These are phyloP conservation scores for Wickerhamiella vanderwaltii DNA, from an alignment of 805 yeast species.

Conservation along the genomic window DNA sequence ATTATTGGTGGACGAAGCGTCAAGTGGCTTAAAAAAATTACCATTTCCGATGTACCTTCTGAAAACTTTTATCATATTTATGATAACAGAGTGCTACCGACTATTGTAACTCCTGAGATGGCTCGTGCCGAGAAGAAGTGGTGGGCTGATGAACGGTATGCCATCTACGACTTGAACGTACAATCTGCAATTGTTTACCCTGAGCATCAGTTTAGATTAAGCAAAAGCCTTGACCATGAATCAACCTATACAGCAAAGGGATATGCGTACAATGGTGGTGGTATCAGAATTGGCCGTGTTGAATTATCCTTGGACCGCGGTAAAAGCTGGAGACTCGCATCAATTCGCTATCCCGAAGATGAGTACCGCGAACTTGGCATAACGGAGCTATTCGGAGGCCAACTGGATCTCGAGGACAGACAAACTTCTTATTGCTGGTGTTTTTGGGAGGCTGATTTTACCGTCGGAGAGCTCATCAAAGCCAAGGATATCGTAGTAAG, in stretches of 20 bases:
- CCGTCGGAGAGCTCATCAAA: conserved; percentile 16
- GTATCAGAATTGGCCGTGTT: conserved; percentile 27
- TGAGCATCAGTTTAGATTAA: conserved; percentile 23
- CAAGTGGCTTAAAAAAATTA: conserved; percentile 28
- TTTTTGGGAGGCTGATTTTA: conserved; percentile 26
- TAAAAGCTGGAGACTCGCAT: conserved; percentile 25
- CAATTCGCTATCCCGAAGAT: conserved; percentile 29
- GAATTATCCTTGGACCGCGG: conserved; percentile 29
- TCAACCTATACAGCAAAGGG: conserved; percentile 24
- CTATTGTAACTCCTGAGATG: conserved; percentile 29
- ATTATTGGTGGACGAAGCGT: conserved; percentile 33
- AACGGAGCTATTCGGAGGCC: conserved; percentile 27
- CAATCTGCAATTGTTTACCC: conserved; percentile 30
- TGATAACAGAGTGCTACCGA: conserved; percentile 31
- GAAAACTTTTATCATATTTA: conserved; percentile 30
- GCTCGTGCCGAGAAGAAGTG: conserved; percentile 26
- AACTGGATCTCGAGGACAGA: conserved; percentile 28
- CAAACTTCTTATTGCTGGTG: conserved; percentile 29
- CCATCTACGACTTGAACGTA: conserved; percentile 28
- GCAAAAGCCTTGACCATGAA: conserved; percentile 13
- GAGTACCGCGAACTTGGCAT: conserved; percentile 26
- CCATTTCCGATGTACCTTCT: conserved; percentile 27
- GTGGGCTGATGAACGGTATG: conserved; percentile 32
- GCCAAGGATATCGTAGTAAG: conserved; percentile 28
- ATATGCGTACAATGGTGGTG: conserved; percentile 31